Evolutionary conservation across 169 alveolate species (phyloP).

Genomic region (Plasmodium reichenowi): DNA sequence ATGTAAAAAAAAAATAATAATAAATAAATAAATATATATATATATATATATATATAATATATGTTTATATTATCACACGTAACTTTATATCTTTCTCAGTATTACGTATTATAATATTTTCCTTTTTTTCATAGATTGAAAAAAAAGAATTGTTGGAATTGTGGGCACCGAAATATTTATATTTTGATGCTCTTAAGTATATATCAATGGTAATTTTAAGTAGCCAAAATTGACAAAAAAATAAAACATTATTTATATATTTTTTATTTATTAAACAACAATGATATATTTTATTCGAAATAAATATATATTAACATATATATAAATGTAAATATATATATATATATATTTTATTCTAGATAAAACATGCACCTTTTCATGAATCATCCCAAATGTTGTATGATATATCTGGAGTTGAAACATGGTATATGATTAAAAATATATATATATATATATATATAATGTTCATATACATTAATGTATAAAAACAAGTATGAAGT

Average conservation of each 20-base stretch:
- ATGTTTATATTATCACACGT: constrained; percentile 27
- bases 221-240: too few relatives aligned
- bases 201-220: constrained; percentile 34
- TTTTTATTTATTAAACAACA: neutral
- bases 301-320: neutral
- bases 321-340: neutral
- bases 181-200: constrained; percentile 58
- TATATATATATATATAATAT: constrained; percentile 81
- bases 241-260: too few relatives aligned
- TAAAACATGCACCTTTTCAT: constrained; percentile 79
- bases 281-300: too few relatives aligned
- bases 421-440: constrained; percentile 69
- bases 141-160: constrained; percentile 46
- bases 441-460: neutral
- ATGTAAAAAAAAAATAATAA: constrained; percentile 25
- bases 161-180: constrained; percentile 69
- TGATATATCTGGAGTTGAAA: constrained; percentile 91
- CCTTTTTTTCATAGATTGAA: constrained; percentile 30
- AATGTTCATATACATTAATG: too few relatives aligned
- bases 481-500: neutral
- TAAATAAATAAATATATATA: constrained; percentile 77
- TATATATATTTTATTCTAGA: constrained; percentile 17
- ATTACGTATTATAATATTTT: neutral
- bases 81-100: neutral
- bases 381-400: constrained; percentile 95